Percentiles rank a stretch among this genome's conserved stretches.
Conservation (phyloP, 345 rosid genomes). For the Acer yangbiense region DNA sequence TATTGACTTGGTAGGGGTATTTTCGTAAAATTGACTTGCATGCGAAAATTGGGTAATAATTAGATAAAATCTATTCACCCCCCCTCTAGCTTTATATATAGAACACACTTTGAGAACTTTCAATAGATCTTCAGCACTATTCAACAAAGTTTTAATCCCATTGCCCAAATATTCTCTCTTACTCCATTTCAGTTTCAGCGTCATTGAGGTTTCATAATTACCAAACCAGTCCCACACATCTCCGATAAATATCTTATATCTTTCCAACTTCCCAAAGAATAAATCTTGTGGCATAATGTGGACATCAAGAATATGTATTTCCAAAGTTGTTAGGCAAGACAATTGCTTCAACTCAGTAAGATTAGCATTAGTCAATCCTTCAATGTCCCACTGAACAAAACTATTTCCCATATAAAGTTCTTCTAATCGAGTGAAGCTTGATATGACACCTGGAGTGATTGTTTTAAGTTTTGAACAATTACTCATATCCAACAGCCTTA, state of each 20-base stretch:
- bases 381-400: constrained; percentile 27
- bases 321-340: constrained; percentile 8
- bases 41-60: no score
- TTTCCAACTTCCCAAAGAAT: neutral
- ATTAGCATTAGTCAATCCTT: constrained; percentile 19
- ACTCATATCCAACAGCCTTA: constrained; percentile 18
- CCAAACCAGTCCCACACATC: neutral
- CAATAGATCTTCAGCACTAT: no score
- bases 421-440: constrained; percentile 23
- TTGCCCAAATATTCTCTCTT: neutral
- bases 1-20: no score
- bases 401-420: constrained; percentile 22
- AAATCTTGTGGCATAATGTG: constrained; percentile 3
- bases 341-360: constrained; percentile 24
- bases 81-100: no score
- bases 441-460: neutral
- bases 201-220: neutral
- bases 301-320: constrained; percentile 12
- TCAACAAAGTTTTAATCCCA: neutral
- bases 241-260: neutral
- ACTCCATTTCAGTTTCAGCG: constrained; percentile 14
- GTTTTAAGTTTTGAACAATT: neutral
- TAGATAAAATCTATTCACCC: no score
- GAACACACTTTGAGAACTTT: no score
- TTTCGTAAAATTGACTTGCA: no score